Evolutionary conservation across 495 filamentous ascomycete species (phyloP).

Genomic region (Saxispiralis lemnorum): DNA sequence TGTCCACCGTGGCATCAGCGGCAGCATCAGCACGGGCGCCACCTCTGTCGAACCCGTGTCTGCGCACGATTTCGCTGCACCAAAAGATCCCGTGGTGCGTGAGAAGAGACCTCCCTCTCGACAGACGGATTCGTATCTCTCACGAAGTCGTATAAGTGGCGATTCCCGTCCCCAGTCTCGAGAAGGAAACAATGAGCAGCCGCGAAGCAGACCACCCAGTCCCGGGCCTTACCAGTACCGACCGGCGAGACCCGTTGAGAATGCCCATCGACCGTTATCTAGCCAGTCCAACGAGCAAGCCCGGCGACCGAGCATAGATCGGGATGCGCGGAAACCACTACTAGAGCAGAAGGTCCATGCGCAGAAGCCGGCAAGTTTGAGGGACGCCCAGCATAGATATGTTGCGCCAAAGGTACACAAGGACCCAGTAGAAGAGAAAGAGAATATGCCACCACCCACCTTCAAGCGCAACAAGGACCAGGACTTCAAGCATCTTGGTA

Average conservation of each 20-base stretch:
- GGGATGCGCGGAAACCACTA: neutral
- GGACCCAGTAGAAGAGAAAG: conserved; percentile 38
- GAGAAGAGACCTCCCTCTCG: conserved; percentile 1
- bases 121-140: conserved; percentile 2
- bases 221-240: conserved; percentile 5
- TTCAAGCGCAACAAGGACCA: conserved; percentile 54
- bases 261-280: too few species aligned
- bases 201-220: conserved; percentile 7
- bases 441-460: conserved; percentile 62
- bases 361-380: conserved; percentile 7
- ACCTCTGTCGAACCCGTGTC: conserved; percentile 15
- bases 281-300: neutral
- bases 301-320: neutral
- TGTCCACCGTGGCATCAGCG: conserved; percentile 7
- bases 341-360: conserved; percentile 4
- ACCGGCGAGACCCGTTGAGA: neutral
- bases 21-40: conserved; percentile 8
- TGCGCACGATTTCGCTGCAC: conserved; percentile 16
- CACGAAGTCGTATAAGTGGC: conserved; percentile 10
- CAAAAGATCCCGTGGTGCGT: neutral
- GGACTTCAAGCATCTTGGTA: conserved; percentile 38
- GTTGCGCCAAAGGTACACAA: conserved; percentile 12
- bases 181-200: conserved; percentile 6
- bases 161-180: conserved; percentile 10
- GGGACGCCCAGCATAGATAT: conserved; percentile 9